Percentiles rank a stretch among this genome's conserved stretches.
phyloP scores from a whole-genome alignment of 352 stramenopile species.

The Pythium sukuiense region DNA sequence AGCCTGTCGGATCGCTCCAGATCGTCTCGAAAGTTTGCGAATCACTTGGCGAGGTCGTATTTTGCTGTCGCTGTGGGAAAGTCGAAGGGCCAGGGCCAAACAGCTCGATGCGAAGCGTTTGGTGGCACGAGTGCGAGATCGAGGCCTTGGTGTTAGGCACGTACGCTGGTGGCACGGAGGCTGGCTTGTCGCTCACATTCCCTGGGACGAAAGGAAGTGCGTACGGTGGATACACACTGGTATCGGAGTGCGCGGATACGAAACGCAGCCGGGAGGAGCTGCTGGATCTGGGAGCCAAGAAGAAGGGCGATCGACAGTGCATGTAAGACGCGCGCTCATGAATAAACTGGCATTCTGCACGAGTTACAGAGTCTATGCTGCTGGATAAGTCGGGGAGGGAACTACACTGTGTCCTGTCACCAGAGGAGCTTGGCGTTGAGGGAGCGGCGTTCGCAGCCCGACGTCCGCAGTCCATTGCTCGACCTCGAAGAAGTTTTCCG shows the following conservation, averaged over 20 bases:
- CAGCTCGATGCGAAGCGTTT: slow-evolving; percentile 55
- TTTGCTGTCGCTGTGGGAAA: slow-evolving; percentile 50
- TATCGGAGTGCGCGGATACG: slow-evolving; percentile 73
- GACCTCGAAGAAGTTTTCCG: slow-evolving; percentile 17
- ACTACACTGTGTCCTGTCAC: slow-evolving; percentile 5
- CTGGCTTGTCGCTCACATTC: slow-evolving; percentile 69
- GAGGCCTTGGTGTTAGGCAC: slow-evolving; percentile 81
- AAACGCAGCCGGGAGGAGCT: slow-evolving; percentile 82
- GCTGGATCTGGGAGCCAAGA: slow-evolving; percentile 82
- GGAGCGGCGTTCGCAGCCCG: background rate
- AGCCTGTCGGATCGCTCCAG: slow-evolving; percentile 46
- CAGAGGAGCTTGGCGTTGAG: slow-evolving; percentile 16
- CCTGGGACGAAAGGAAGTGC: slow-evolving; percentile 81
- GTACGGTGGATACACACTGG: slow-evolving; percentile 84
- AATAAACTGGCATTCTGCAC: background rate
- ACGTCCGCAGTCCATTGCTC: slow-evolving; percentile 13
- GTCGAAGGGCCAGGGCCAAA: slow-evolving; percentile 61
- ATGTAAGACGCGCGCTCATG: slow-evolving; percentile 38
- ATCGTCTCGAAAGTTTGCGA: slow-evolving; percentile 36
- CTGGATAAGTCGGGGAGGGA: background rate
- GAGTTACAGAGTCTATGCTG: background rate
- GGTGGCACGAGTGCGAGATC: slow-evolving; percentile 55
- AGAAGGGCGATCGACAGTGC: slow-evolving; percentile 86
- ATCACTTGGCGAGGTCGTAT: slow-evolving; percentile 36
- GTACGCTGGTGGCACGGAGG: slow-evolving; percentile 83